Base-by-base conservation (phyloP, 495 filamentous ascomycete species). In the Podospora pseudoanserina region DNA sequence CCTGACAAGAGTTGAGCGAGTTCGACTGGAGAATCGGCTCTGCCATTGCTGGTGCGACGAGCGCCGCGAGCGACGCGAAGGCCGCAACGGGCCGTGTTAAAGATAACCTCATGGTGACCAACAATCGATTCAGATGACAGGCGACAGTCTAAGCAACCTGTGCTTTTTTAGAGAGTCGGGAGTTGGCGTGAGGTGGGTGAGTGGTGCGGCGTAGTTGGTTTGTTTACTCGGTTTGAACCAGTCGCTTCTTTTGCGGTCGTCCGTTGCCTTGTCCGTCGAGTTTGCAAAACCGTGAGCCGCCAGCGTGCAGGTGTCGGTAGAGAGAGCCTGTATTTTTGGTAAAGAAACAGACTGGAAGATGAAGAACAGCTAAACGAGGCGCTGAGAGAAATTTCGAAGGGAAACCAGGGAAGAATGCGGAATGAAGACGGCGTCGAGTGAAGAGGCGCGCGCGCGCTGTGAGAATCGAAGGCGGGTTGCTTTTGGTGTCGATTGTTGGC, bases 1-100 rank as follows among this genome's bases (percentile, higher is more conserved):
- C 83, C 79, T 92, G 90, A 76, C 92, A 96, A 58, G 91, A 79
- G 75, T 88, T 91, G 64, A 95, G 82, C 23, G 92, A 92, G 70
- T 86, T 90, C 57, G 92, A 92, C 75, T 88, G 79, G 65, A 95
- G 76, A 74, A 82, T 79, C 19, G 73, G 70, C 57, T 75, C 73
- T 64, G 71, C 77, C 27, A 70, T 72, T 55, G 65, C 72, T 18
- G 71, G 70, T 34, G 64, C 26, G 64, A 60, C 60, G 49, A 79
- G 68, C 11, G 74, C 20, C 23, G 77, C 76, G 56, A 83, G 74
- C 65, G 78, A 73, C 68, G 78, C 73, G 65, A 82, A 54, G 57
- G 77, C 69, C 68, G 76, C 70, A n/a, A 79, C 65, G 59, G 80
- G 75, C 73, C 67, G 72, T 66, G 74, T 66, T 44, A 74, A 65